Conservation (phyloP, 306 rosid species). For the Trifolium subterraneum region DNA sequence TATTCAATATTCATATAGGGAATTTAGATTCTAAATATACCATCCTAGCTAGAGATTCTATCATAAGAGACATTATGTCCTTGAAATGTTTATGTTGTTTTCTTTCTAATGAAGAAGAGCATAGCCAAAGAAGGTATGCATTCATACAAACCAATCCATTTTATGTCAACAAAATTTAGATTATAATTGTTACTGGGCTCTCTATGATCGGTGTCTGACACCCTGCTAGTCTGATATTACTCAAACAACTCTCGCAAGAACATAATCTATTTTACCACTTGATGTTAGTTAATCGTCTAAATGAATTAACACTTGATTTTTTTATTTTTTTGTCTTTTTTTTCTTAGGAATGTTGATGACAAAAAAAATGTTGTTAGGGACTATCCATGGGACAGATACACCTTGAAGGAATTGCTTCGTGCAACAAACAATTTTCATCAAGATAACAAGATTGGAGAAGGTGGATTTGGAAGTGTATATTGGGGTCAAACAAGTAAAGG, state of each 20-base stretch:
- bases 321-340: not conserved
- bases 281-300: not conserved
- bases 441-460: constrained; percentile 89
- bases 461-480: constrained; percentile 93
- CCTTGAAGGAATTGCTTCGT: constrained; percentile 81
- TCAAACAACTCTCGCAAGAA: no score
- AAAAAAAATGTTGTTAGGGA: constrained; percentile 52
- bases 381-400: constrained; percentile 87
- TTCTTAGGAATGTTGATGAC: constrained; percentile 39
- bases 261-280: not conserved
- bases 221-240: no score
- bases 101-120: constrained; percentile 48
- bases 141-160: constrained; percentile 25
- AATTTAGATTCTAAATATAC: constrained; percentile 28
- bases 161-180: not conserved
- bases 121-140: constrained; percentile 48
- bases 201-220: no score
- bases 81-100: constrained; percentile 61
- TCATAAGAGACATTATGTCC: constrained; percentile 47
- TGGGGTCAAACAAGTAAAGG: constrained; percentile 85
- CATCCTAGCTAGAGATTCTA: constrained; percentile 16
- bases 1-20: constrained; percentile 22
- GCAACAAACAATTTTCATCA: constrained; percentile 84
- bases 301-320: not conserved
- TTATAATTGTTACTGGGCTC: not conserved